Percentiles rank a stretch among this genome's conserved stretches.
These are phyloP conservation scores for Crithidia fasciculata DNA, from an alignment of 208 protist genomes.

Conservation along the genomic window DNA sequence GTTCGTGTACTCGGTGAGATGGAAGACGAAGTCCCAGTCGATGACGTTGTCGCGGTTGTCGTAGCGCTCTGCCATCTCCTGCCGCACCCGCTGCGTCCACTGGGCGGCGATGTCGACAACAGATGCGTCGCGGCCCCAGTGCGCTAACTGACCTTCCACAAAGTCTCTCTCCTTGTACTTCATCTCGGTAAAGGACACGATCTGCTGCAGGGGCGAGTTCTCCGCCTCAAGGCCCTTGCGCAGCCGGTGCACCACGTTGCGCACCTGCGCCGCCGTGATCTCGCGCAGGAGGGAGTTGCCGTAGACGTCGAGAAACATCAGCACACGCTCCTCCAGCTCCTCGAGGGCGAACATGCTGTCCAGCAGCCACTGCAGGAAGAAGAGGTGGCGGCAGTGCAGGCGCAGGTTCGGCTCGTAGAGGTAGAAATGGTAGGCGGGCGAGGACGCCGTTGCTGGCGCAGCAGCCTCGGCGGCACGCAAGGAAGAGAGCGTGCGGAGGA, in stretches of 20 bases:
- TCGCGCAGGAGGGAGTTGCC: constrained; percentile 83
- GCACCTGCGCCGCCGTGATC: constrained; percentile 72
- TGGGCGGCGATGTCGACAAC: constrained; percentile 59
- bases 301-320: constrained; percentile 92
- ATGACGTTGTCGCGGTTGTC: constrained; percentile 93
- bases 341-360: constrained; percentile 88
- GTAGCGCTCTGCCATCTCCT: constrained; percentile 93
- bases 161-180: constrained; percentile 90
- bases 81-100: constrained; percentile 70
- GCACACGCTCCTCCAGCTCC: constrained; percentile 87
- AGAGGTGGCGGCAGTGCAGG: constrained; percentile 85
- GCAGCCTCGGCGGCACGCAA: constrained; percentile 39
- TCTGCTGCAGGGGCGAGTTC: constrained; percentile 30
- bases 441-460: neutral
- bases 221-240: constrained; percentile 49
- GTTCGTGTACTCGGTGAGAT: constrained; percentile 84
- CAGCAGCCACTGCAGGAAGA: constrained; percentile 92
- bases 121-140: constrained; percentile 76
- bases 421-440: constrained; percentile 77
- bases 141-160: constrained; percentile 79
- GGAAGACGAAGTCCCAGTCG: constrained; percentile 93
- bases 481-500: constrained; percentile 79
- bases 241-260: constrained; percentile 71
- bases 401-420: constrained; percentile 91
- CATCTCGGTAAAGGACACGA: constrained; percentile 76